Conservation (phyloP, 306 rosid genomes). For the Fragaria iinumae region DNA sequence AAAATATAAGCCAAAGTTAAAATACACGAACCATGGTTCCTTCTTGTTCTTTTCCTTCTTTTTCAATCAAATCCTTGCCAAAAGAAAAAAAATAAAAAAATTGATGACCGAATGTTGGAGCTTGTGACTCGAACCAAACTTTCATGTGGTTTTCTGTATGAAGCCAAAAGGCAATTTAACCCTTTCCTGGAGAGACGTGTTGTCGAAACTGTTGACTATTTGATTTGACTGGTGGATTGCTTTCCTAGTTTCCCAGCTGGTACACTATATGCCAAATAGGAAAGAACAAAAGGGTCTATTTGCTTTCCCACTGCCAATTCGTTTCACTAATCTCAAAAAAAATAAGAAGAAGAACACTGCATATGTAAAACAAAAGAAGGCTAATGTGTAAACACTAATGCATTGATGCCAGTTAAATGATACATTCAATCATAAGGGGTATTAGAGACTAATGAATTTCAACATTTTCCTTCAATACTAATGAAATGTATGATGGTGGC, state of each 20-base stretch:
- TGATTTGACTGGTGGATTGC: background rate
- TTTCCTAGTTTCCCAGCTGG: background rate
- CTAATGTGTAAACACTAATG: background rate
- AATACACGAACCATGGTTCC: background rate
- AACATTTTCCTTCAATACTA: too few relatives aligned
- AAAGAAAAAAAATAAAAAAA: background rate
- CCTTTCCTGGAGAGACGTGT: background rate
- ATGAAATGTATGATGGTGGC: background rate
- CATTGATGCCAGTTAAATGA: background rate
- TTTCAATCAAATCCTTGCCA: background rate
- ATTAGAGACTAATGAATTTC: background rate
- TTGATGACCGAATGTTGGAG: background rate
- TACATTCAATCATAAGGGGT: background rate
- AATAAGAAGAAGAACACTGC: background rate
- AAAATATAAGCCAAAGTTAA: background rate
- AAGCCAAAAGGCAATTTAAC: background rate
- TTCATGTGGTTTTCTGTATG: background rate
- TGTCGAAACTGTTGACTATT: background rate
- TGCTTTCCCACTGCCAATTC: conserved; percentile 9
- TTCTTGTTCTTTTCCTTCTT: background rate
- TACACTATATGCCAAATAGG: background rate
- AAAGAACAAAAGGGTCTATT: background rate
- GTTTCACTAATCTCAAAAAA: background rate
- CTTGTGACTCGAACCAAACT: background rate
- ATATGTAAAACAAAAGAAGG: background rate